Evolutionary conservation across 2,329 filamentous ascomycete species (phyloP).

Genomic region (Aureobasidium sp.): DNA sequence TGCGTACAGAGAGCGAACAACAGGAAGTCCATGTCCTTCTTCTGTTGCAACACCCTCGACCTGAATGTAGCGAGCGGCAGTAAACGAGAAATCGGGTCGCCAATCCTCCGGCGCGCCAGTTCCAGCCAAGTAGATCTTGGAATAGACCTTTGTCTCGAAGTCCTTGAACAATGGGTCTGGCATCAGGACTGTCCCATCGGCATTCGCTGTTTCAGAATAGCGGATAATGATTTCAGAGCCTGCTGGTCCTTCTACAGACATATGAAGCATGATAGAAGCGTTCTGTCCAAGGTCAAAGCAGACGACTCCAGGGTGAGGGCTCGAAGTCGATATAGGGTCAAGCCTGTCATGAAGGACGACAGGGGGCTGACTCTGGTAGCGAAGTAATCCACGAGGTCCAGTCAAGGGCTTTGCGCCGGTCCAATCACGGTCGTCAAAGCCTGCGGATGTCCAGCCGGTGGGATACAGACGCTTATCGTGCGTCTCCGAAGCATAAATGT

Average conservation of each 20-base stretch:
- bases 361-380: constrained; percentile 37
- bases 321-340: constrained; percentile 24
- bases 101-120: constrained; percentile 28
- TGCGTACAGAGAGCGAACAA: constrained; percentile 31
- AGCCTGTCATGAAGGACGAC: constrained; percentile 34
- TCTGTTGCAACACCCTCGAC: constrained; percentile 33
- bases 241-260: constrained; percentile 24
- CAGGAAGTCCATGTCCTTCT: constrained; percentile 25
- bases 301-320: constrained; percentile 23
- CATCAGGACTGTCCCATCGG: constrained; percentile 34
- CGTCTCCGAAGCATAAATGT: constrained; percentile 37
- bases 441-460: constrained; percentile 29
- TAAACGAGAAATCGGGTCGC: constrained; percentile 39
- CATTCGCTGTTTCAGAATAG: constrained; percentile 28
- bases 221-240: constrained; percentile 28
- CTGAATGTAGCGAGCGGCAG: constrained; percentile 37
- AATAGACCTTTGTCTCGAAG: constrained; percentile 35
- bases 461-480: constrained; percentile 33
- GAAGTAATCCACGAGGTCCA: constrained; percentile 34
- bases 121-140: constrained; percentile 32
- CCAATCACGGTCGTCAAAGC: constrained; percentile 29
- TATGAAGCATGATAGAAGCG: constrained; percentile 29
- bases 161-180: constrained; percentile 36
- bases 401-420: constrained; percentile 32
- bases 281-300: constrained; percentile 31